These are phyloP conservation scores for Trichoderma asperellum DNA, from an alignment of 2,329 filamentous ascomycete genomes.

Conservation along the genomic window DNA sequence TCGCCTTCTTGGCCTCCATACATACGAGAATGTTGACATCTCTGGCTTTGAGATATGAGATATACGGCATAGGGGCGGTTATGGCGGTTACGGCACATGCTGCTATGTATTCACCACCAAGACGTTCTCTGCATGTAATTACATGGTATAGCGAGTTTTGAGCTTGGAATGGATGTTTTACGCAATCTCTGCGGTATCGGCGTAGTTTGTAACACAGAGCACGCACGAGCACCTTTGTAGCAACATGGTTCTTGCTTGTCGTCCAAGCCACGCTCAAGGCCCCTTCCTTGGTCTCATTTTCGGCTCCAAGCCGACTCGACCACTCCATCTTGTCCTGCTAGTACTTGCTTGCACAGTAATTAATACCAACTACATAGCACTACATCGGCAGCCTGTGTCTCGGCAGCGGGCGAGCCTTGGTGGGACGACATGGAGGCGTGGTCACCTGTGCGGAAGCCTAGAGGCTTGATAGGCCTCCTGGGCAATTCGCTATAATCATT, in stretches of 20 bases:
- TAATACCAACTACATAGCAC: neutral
- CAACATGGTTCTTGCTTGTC: neutral
- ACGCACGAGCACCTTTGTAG: neutral
- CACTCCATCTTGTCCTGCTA: neutral
- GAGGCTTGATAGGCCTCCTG: slow-evolving; percentile 5
- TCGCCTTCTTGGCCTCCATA: neutral
- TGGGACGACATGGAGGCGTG: slow-evolving; percentile 21
- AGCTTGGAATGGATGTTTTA: neutral
- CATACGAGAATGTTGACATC: neutral
- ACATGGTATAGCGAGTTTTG: no score
- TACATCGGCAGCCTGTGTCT: slow-evolving; percentile 6
- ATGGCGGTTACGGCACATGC: neutral
- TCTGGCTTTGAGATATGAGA: neutral
- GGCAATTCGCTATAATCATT: neutral
- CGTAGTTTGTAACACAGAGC: neutral
- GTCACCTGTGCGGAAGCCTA: slow-evolving; percentile 17
- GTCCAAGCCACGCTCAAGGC: neutral
- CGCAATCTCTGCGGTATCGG: neutral
- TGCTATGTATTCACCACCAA: neutral
- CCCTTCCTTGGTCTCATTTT: neutral
- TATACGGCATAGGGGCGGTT: neutral
- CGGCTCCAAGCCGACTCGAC: slow-evolving; percentile 4
- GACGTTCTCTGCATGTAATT: neutral
- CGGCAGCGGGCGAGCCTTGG: slow-evolving; percentile 8
- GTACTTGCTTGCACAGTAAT: neutral